Evolutionary conservation across 371 early-diverging fungal species (phyloP), one percentile per base, ranked within the genome.

Genomic region (Zopfochytrium polystomum): DNA sequence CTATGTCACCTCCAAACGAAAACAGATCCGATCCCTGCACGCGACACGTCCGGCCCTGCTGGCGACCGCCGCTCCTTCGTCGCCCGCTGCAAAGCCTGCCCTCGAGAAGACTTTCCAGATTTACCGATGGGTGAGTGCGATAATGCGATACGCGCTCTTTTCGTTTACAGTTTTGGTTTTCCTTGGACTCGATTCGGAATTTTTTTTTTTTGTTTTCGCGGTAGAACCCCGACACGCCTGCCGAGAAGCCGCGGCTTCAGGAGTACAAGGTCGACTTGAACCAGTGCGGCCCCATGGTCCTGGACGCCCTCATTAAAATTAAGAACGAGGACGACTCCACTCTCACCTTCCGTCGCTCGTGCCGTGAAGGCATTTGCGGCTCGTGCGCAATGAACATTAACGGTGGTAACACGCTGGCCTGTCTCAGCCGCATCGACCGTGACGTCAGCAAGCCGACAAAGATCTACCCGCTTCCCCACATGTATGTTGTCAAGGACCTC

Each of bases 371-470:
- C 50, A 94, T 95, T 63, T 96, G 96, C 74, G 97, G 97, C 47
- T 92, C 92, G 43, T 95, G 97, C 71, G 91, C 97, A 55, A 94
- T 96, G 95, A 96, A 96, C 83, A 93, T 95, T 71, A 85, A 87
- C 68, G 97, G 97, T 55, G 79, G 80, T 23, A 96, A 96, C 81
- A 93, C 94, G 11, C 80, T 96, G 35, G 97, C 97, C 27, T 96
- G 95, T 80, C 84, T 91, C 54, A 80, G 85, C 68, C 86, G 89
- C 55, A 92, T 97, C 63, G 86, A 92, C 62, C 79, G 83, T 29
- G 83, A 86, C 70, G 77, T 73, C 34, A 65, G 72, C 58, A 84
- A 82, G 79, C 68, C 83, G 46, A 66, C 78, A 70, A 91, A 90
- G 83, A 88, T 96, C 70, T 95, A 95, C 80, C 97, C 97, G 49